Conservation (phyloP, 805 yeast genomes). For the Saccharomycopsis capsularis region DNA sequence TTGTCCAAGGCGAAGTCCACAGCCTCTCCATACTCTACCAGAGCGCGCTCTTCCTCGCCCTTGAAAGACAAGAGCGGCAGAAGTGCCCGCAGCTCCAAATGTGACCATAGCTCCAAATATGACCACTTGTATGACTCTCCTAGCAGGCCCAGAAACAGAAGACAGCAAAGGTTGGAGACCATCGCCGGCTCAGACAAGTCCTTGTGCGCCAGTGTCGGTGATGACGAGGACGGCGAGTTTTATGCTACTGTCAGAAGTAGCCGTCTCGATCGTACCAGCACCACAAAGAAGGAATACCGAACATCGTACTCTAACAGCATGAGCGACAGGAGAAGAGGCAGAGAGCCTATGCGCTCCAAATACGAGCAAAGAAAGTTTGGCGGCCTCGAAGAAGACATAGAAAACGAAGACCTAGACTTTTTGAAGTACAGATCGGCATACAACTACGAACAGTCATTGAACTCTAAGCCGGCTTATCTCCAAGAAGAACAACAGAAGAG, state of each 20-base stretch:
- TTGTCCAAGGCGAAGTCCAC: constrained; percentile 4
- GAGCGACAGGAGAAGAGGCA: neutral
- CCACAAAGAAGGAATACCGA: too few relatives aligned
- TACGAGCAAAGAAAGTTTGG: too few relatives aligned
- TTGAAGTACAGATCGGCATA: constrained; percentile 19
- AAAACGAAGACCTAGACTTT: neutral
- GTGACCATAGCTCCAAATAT: neutral
- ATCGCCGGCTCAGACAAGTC: neutral
- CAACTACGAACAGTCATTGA: constrained; percentile 17
- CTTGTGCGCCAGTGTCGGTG: too few relatives aligned
- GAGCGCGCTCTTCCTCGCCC: constrained; percentile 6
- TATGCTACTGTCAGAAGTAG: neutral
- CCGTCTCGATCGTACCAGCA: neutral
- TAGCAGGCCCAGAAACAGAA: too few relatives aligned
- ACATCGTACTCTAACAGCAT: neutral
- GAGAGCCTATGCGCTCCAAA: too few relatives aligned
- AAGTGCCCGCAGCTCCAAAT: neutral
- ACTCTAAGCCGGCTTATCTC: neutral
- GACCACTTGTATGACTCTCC: too few relatives aligned
- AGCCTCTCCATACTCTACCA: neutral
- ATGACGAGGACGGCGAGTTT: neutral
- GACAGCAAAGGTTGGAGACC: too few relatives aligned
- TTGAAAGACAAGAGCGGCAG: constrained; percentile 2
- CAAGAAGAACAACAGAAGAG: neutral
- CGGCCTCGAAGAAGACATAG: too few relatives aligned